phyloP scores from a whole-genome alignment of 495 filamentous ascomycete species.

The Annulohypoxylon stygium region DNA sequence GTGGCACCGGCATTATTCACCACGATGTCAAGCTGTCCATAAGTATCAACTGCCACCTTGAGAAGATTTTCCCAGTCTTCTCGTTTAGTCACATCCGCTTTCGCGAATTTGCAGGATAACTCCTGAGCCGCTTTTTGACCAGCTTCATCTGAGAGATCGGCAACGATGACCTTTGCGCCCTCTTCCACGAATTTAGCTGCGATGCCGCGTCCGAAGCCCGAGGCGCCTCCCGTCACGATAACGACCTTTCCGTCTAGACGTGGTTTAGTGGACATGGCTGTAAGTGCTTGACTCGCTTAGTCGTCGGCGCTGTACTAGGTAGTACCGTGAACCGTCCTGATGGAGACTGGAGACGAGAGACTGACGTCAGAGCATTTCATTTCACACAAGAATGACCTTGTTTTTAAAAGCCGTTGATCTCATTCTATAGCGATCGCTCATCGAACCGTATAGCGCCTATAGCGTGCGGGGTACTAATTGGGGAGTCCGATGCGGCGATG shows the following conservation, averaged over 20 bases:
- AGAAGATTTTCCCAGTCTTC: slow-evolving; percentile 65
- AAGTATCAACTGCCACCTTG: slow-evolving; percentile 60
- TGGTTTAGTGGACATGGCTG: slow-evolving; percentile 40
- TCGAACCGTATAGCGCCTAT: slow-evolving; percentile 37
- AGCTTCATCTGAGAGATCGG: slow-evolving; percentile 70
- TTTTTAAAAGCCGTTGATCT: slow-evolving; percentile 2
- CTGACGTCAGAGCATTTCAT: slow-evolving; percentile 6
- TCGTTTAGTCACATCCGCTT: slow-evolving; percentile 65
- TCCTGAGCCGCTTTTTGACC: slow-evolving; percentile 59
- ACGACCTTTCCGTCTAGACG: slow-evolving; percentile 65
- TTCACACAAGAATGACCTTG: not conserved
- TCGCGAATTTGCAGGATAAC: slow-evolving; percentile 58
- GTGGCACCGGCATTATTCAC: slow-evolving; percentile 80
- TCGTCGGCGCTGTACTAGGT: not conserved
- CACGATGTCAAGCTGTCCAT: slow-evolving; percentile 68
- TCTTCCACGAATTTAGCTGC: slow-evolving; percentile 68
- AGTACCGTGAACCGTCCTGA: not conserved
- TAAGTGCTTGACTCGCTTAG: slow-evolving; percentile 3
- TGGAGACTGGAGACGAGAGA: slow-evolving; percentile 1
- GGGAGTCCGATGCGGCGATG: slow-evolving; percentile 33
- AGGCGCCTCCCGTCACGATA: slow-evolving; percentile 66
- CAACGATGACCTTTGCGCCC: slow-evolving; percentile 69
- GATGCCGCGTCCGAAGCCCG: slow-evolving; percentile 72
- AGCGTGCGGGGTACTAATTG: slow-evolving; percentile 42
- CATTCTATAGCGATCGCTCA: slow-evolving; percentile 9